Conservation (phyloP, 495 filamentous ascomycete species). For the Penicillium simplicissimum region DNA sequence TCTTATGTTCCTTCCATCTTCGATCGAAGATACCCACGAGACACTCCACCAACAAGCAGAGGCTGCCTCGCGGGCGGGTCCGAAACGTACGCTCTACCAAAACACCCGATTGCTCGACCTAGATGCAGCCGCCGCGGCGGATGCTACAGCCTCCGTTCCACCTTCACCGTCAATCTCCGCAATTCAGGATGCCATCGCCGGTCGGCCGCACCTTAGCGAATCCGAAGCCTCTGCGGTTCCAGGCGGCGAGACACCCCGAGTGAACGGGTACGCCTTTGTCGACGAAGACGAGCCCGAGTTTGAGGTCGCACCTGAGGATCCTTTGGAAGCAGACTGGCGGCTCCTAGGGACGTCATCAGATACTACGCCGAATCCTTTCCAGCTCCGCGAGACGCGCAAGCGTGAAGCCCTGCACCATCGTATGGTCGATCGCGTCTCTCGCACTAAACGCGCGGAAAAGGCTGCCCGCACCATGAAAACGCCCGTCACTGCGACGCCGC, state of each 20-base stretch:
- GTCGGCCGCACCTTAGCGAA: conserved; percentile 62
- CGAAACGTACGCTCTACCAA: conserved; percentile 75
- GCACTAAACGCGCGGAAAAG: conserved; percentile 64
- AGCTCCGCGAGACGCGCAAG: conserved; percentile 70
- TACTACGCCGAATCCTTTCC: conserved; percentile 75
- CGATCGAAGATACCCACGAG: conserved; percentile 64
- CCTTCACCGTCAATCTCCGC: conserved; percentile 82
- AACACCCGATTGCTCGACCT: conserved; percentile 70
- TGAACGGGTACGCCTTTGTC: conserved; percentile 93
- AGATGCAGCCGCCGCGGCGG: conserved; percentile 31
- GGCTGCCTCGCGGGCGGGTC: conserved; percentile 68
- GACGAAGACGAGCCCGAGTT: conserved; percentile 69
- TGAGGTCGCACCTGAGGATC: conserved; percentile 15
- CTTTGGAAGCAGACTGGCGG: conserved; percentile 28
- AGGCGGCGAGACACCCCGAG: conserved; percentile 79
- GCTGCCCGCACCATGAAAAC: conserved; percentile 51
- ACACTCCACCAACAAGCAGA: conserved; percentile 69
- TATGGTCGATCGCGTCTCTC: conserved; percentile 84
- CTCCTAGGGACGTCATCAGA: conserved; percentile 58
- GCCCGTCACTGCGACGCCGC: conserved; percentile 63
- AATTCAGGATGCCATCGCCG: conserved; percentile 83
- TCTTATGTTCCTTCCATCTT: conserved; percentile 80
- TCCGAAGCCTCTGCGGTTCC: conserved; percentile 57
- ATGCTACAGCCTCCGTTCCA: conserved; percentile 47
- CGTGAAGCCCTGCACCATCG: conserved; percentile 83